phyloP scores from a whole-genome alignment of 2,329 filamentous ascomycete species.

The Ophiostoma australiae region DNA sequence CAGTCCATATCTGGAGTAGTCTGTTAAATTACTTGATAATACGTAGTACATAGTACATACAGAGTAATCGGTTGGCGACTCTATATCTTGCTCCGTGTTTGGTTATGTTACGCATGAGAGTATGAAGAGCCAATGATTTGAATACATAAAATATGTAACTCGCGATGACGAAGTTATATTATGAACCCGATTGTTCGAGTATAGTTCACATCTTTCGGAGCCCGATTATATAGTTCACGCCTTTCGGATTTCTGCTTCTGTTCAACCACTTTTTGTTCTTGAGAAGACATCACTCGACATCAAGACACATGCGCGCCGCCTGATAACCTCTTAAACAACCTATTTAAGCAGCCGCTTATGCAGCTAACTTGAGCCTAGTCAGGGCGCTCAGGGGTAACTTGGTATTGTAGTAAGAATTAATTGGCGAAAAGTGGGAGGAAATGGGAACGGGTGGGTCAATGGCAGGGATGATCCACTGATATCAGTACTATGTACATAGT shows the following conservation, averaged over 20 bases:
- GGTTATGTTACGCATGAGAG: neutral
- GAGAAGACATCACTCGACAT: too few relatives aligned
- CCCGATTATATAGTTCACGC: too few relatives aligned
- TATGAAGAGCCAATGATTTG: too few relatives aligned
- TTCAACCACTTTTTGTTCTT: too few relatives aligned
- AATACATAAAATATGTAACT: too few relatives aligned
- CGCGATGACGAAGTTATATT: too few relatives aligned
- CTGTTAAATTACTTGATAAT: neutral
- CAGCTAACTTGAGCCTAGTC: constrained; percentile 1
- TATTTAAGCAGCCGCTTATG: neutral
- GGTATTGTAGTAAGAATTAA: neutral
- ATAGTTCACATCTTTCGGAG: too few relatives aligned
- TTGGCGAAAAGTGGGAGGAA: neutral
- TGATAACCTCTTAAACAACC: neutral
- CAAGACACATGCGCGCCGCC: too few relatives aligned
- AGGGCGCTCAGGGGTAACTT: constrained; percentile 14
- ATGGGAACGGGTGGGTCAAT: neutral
- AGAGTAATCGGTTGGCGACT: too few relatives aligned
- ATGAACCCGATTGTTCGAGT: too few relatives aligned
- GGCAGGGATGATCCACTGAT: neutral
- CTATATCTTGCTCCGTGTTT: neutral
- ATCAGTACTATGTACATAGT: neutral
- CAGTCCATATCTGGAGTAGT: neutral
- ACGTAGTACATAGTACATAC: too few relatives aligned
- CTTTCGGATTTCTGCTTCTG: too few relatives aligned